Percentiles rank a stretch among this genome's conserved stretches.
phyloP scores from a whole-genome alignment of 2,329 filamentous ascomycete genomes.

The Aspergillus nomiae region DNA sequence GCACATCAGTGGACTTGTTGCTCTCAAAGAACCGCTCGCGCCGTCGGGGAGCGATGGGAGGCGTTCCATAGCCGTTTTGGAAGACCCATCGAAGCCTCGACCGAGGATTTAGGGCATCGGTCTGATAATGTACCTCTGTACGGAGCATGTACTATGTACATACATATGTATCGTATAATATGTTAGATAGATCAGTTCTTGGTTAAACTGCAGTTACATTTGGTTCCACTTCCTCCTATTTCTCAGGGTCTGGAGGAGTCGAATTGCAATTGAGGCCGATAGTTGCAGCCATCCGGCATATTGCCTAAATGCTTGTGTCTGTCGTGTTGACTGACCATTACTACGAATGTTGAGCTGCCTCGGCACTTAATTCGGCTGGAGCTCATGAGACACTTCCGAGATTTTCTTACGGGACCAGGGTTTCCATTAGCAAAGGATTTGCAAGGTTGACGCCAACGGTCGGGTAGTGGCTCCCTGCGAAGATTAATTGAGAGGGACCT shows the following conservation, averaged over 20 bases:
- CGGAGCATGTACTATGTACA: not conserved
- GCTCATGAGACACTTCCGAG: not conserved
- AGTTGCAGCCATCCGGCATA: conserved; percentile 15
- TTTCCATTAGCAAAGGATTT: conserved; percentile 16
- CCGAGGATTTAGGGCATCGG: conserved; percentile 11
- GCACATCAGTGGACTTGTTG: conserved; percentile 18
- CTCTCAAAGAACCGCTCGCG: conserved; percentile 13
- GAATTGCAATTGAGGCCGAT: conserved; percentile 18
- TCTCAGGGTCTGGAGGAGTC: conserved; percentile 14
- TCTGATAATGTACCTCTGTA: conserved; percentile 14
- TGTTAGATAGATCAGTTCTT: not conserved
- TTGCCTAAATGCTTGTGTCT: conserved; percentile 16
- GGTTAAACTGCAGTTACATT: not conserved
- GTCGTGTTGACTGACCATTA: conserved; percentile 11
- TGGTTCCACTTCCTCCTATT: not conserved
- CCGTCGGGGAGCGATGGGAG: conserved; percentile 11
- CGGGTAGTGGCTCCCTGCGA: conserved; percentile 12
- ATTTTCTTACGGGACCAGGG: conserved; percentile 3
- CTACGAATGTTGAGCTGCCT: conserved; percentile 5
- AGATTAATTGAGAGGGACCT: not conserved
- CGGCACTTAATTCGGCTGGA: not conserved
- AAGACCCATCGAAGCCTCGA: conserved; percentile 24
- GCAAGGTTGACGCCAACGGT: conserved; percentile 14
- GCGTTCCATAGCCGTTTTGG: conserved; percentile 17
- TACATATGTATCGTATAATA: not conserved